Evolutionary conservation across 2,329 filamentous ascomycete species (phyloP), one percentile per base, ranked within the genome.

Genomic region (Curvularia eragrostidis): DNA sequence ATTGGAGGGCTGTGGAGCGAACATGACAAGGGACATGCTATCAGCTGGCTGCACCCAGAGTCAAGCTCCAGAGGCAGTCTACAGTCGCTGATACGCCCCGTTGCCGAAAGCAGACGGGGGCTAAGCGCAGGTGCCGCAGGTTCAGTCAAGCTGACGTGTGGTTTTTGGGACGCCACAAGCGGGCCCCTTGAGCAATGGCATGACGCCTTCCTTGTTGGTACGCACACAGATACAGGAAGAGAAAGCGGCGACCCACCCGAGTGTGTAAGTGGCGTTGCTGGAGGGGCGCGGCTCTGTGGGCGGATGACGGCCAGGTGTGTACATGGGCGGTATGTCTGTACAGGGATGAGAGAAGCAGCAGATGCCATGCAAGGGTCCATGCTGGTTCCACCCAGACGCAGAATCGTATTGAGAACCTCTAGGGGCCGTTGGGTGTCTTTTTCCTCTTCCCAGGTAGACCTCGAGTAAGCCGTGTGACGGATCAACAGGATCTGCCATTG

Each of bases 181-280:
- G 56, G 51, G 48, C 23, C 43, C 50, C 43, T 47, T 30, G 54
- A 36, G 56, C 34, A 56, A 62, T 58, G 53, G 55, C 50, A 61
- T 60, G 23, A 53, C 41, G 38, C 32, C 38, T 49, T 39, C 26
- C 30, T 43, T 26, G 23, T 34, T 24, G 39, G 32, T n/a, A 21
- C 13, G 26, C 13, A 24, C 13, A 39, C 36, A 32, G 52, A 36
- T 30, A 58, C 12, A 7, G 41, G 24, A 15, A 43, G 46, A 30
- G 44, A 44, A 28, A 13, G 52, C 32, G 15, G 32, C 39, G 44
- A n/a, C 38, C 47, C 46, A 55, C 51, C 34, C 55, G 15, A n/a
- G 19, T 26, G 18, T 52, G 47, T 50, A 24, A 44, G 41, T 34
- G 18, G 49, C 24, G 24, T 39, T n/a, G 23, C 34, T 55, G 52